Base-by-base conservation (phyloP, 768 basidiomycete genomes). In the Sporobolomyces roseus region DNA sequence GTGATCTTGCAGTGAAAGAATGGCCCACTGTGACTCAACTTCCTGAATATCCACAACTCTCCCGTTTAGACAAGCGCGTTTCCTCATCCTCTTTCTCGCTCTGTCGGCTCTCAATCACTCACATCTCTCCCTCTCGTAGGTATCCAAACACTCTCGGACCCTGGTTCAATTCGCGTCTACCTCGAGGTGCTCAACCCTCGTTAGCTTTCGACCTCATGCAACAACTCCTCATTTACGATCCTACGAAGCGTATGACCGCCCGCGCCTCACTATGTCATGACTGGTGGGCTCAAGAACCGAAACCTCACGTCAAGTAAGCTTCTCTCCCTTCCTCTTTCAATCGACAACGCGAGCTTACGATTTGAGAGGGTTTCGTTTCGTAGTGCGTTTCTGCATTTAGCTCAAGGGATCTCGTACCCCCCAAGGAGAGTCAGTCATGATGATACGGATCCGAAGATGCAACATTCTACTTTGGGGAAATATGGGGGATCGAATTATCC, bases 241-340 rank as follows among this genome's bases (percentile, higher is more conserved):
- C 94, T 1, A 88, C 89, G 74, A 85, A 83, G 68, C 83, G 96
- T 36, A 83, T 97, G 48, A 92, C 87, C 0, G 91, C 93, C 1
- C 83, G 84, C 71, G 86, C 90, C 67, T 89, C 91, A 0, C 81
- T 99, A 2, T 82, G 81, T 25, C 93, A 97, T 78, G 84, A 84
- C 71, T 99, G 93, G 92, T 99, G 98, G 78, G 83, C 84, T 29
- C 91, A 94, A 76, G 93, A 93, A 12, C 91, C 92, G 13, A 83
- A 83, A 50, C 90, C 93, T 3, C 89, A 88, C 23, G 83, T 82
- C 77, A 92, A 94, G 93, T 96, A 72, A 72, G 89, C 82, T 23
- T 13, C 29, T 27, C 52, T 48, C 67, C 33, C 71, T 9, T 46
- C 30, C 16, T 45, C 27, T 9, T 32, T 46, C n/a, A n/a, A 48